Conservation (phyloP, 2,329 filamentous ascomycete species). For the Apiospora arundinis region DNA sequence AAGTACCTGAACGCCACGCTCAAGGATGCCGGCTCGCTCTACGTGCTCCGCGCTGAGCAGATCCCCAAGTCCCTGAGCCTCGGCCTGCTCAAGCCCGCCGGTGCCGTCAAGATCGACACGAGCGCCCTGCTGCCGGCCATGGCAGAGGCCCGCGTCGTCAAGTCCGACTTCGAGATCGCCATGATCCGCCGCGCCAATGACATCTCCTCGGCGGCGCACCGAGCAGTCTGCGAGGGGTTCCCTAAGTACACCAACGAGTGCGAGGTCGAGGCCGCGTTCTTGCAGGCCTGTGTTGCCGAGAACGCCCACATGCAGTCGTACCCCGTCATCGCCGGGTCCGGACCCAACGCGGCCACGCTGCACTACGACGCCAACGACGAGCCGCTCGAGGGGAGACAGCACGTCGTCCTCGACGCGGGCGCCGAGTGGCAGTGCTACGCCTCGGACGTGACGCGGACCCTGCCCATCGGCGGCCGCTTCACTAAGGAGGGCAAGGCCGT, state of each 20-base stretch:
- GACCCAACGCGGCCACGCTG: constrained; percentile 80
- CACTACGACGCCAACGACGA: constrained; percentile 88
- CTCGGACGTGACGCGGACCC: constrained; percentile 86
- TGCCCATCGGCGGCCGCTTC: constrained; percentile 71
- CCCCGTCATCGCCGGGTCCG: constrained; percentile 84
- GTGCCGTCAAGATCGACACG: constrained; percentile 51
- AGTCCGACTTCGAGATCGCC: constrained; percentile 84
- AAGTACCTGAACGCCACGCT: constrained; percentile 58
- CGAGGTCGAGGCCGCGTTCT: constrained; percentile 81
- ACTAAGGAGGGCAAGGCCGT: constrained; percentile 59
- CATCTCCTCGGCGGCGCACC: constrained; percentile 80
- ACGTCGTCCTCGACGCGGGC: constrained; percentile 86
- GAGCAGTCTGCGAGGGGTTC: constrained; percentile 71
- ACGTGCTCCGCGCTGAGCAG: constrained; percentile 53
- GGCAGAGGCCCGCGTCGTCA: constrained; percentile 80
- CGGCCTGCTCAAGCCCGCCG: constrained; percentile 34
- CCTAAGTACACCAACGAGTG: constrained; percentile 74
- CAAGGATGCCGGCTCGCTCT: constrained; percentile 48
- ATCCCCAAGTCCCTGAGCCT: constrained; percentile 40
- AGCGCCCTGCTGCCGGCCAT: constrained; percentile 71
- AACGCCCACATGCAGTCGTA: constrained; percentile 85
- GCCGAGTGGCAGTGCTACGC: constrained; percentile 87
- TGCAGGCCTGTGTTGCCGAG: constrained; percentile 72
- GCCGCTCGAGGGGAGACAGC: constrained; percentile 70
- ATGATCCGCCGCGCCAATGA: constrained; percentile 82